Conservation (phyloP, 345 rosid genomes). For the Gossypioides kirkii region DNA sequence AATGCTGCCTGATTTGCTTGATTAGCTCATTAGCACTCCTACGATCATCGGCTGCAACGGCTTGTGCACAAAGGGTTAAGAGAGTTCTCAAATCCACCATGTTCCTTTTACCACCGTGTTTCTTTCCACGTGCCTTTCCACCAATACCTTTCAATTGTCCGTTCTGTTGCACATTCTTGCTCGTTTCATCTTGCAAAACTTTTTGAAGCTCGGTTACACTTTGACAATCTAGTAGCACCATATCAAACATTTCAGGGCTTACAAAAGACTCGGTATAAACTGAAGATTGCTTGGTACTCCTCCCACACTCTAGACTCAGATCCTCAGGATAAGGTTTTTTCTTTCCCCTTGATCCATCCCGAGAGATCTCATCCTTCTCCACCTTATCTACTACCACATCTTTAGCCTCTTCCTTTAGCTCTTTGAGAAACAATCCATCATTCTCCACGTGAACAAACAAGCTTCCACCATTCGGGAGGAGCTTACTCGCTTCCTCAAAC, state of each 20-base stretch:
- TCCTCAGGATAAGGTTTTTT: slow-evolving; percentile 31
- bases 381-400: slow-evolving; percentile 12
- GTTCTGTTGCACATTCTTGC: slow-evolving; percentile 22
- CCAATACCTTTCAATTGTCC: slow-evolving; percentile 26
- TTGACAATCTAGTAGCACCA: slow-evolving; percentile 33
- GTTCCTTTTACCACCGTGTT: slow-evolving; percentile 30
- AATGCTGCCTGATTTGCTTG: slow-evolving; percentile 43
- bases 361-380: slow-evolving; percentile 18
- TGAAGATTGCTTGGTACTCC: slow-evolving; percentile 49
- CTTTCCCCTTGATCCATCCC: slow-evolving; percentile 32
- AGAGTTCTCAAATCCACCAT: slow-evolving; percentile 50
- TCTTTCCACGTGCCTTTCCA: slow-evolving; percentile 38
- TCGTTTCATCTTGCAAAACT: slow-evolving; percentile 30
- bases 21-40: slow-evolving; percentile 36
- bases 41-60: slow-evolving; percentile 37
- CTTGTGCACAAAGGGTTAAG: slow-evolving; percentile 52
- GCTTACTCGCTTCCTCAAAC: slow-evolving; percentile 57
- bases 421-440: slow-evolving; percentile 25
- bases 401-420: slow-evolving; percentile 25
- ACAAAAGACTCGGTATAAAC: slow-evolving; percentile 31
- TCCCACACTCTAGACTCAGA: slow-evolving; percentile 26
- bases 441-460: slow-evolving; percentile 25
- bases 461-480: slow-evolving; percentile 36
- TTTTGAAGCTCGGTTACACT: slow-evolving; percentile 32
- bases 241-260: slow-evolving; percentile 47